phyloP scores from a whole-genome alignment of 768 basidiomycete genomes.

The Trametes punicea region DNA sequence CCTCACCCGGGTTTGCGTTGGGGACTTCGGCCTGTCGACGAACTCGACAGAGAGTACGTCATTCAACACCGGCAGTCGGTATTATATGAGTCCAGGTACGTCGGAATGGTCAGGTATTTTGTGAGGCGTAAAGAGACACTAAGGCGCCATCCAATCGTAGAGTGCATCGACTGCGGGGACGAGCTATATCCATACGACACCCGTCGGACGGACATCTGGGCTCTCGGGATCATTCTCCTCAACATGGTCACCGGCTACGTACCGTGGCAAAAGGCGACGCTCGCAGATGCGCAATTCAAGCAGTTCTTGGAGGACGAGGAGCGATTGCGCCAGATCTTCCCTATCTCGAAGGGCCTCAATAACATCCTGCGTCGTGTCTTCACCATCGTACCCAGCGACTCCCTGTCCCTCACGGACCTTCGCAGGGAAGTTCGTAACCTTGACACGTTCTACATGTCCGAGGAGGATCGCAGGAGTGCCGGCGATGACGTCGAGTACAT shows the following conservation, averaged over 20 bases:
- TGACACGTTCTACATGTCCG: constrained; percentile 28
- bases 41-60: constrained; percentile 41
- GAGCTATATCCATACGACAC: constrained; percentile 52
- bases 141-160: constrained; percentile 29
- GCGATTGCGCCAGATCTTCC: constrained; percentile 64
- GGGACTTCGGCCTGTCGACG: constrained; percentile 42
- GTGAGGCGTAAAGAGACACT: neutral
- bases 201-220: constrained; percentile 67
- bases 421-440: constrained; percentile 23
- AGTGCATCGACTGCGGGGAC: constrained; percentile 50
- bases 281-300: constrained; percentile 63
- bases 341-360: constrained; percentile 68
- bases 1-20: constrained; percentile 38
- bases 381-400: constrained; percentile 17
- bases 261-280: constrained; percentile 72
- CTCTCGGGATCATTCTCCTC: constrained; percentile 74
- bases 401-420: constrained; percentile 22
- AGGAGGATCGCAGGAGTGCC: constrained; percentile 3
- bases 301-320: constrained; percentile 60
- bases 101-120: no score
- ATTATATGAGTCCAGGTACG: constrained; percentile 73
- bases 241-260: constrained; percentile 78
- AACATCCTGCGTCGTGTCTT: constrained; percentile 56
- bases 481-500: neutral
- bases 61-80: constrained; percentile 56